phyloP scores from a whole-genome alignment of 1,284 basidiomycete species.

The Singerocomus inundabilis region DNA sequence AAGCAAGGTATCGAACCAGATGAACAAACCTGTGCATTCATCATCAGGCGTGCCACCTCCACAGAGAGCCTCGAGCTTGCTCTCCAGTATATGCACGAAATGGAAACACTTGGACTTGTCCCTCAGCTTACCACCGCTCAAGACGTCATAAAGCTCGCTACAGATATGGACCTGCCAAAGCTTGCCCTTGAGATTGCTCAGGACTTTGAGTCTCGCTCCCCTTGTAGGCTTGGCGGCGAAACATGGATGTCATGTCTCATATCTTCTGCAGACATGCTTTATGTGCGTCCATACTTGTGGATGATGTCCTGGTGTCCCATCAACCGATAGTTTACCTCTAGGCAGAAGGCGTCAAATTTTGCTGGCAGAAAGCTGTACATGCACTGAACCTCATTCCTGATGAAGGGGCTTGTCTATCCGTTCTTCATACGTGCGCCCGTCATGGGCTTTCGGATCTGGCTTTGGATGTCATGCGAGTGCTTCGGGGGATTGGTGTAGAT shows the following conservation, averaged over 20 bases:
- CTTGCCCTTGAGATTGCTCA: constrained; percentile 68
- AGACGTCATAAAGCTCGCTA: constrained; percentile 48
- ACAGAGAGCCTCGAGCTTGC: constrained; percentile 62
- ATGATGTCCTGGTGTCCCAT: background rate
- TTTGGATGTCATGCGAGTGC: constrained; percentile 55
- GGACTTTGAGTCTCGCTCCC: constrained; percentile 54
- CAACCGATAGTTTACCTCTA: constrained; percentile 31
- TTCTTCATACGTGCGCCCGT: constrained; percentile 72
- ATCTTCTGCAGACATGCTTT: constrained; percentile 55
- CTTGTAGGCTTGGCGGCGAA: constrained; percentile 49
- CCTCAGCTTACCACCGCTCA: constrained; percentile 51
- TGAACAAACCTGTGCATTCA: constrained; percentile 48
- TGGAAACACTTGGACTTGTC: constrained; percentile 45
- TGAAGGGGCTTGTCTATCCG: constrained; percentile 69
- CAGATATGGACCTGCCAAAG: constrained; percentile 49
- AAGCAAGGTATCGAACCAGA: constrained; percentile 47
- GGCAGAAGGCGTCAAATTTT: constrained; percentile 62
- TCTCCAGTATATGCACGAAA: constrained; percentile 52
- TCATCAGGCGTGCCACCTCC: constrained; percentile 49
- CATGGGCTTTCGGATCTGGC: constrained; percentile 68
- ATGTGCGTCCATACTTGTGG: constrained; percentile 46
- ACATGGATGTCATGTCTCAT: constrained; percentile 62
- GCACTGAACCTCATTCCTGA: constrained; percentile 58
- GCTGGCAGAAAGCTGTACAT: constrained; percentile 63
- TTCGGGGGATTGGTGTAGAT: constrained; percentile 47